A percentile compares a stretch with the other conserved stretches of the same genome.
Conservation (phyloP, 2,329 filamentous ascomycete species). For the Arthrinium phaeospermum region DNA sequence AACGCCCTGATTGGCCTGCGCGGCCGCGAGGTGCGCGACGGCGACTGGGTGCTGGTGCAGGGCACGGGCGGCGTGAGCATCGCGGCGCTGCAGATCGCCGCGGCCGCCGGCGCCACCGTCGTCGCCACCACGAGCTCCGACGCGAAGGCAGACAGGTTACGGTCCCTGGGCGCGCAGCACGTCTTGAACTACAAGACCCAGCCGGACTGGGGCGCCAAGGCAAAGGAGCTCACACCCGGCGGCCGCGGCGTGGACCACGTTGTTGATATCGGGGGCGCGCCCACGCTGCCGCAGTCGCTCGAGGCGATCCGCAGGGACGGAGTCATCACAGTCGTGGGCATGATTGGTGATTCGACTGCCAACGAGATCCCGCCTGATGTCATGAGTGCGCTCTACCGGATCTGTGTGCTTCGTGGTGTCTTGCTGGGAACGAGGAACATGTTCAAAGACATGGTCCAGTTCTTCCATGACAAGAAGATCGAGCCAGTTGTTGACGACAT, state of each 20-base stretch:
- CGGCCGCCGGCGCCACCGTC: slow-evolving; percentile 56
- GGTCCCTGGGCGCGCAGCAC: slow-evolving; percentile 61
- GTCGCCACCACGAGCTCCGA: slow-evolving; percentile 65
- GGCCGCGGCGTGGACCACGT: slow-evolving; percentile 65
- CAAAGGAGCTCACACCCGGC: slow-evolving; percentile 52
- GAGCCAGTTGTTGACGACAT: slow-evolving; percentile 27
- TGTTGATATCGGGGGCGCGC: slow-evolving; percentile 69
- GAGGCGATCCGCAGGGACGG: slow-evolving; percentile 50
- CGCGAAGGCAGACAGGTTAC: slow-evolving; percentile 58
- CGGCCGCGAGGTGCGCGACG: slow-evolving; percentile 45
- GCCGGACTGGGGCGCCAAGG: slow-evolving; percentile 64
- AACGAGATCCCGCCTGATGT: slow-evolving; percentile 19
- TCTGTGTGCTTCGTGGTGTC: slow-evolving; percentile 26
- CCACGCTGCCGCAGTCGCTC: slow-evolving; percentile 63
- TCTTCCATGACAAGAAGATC: slow-evolving; percentile 28
- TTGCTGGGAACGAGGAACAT: slow-evolving; percentile 27
- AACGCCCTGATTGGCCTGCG: slow-evolving; percentile 55
- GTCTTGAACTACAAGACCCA: slow-evolving; percentile 66
- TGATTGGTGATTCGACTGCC: slow-evolving; percentile 28
- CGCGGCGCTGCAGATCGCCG: slow-evolving; percentile 47
- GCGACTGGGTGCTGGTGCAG: slow-evolving; percentile 43
- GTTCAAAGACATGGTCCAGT: slow-evolving; percentile 26
- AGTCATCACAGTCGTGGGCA: slow-evolving; percentile 40
- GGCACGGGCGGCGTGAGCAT: slow-evolving; percentile 48
- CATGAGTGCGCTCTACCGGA: slow-evolving; percentile 25